These are phyloP conservation scores for Stachybotrys elegans DNA, from an alignment of 2,329 filamentous ascomycete species.

Conservation along the genomic window DNA sequence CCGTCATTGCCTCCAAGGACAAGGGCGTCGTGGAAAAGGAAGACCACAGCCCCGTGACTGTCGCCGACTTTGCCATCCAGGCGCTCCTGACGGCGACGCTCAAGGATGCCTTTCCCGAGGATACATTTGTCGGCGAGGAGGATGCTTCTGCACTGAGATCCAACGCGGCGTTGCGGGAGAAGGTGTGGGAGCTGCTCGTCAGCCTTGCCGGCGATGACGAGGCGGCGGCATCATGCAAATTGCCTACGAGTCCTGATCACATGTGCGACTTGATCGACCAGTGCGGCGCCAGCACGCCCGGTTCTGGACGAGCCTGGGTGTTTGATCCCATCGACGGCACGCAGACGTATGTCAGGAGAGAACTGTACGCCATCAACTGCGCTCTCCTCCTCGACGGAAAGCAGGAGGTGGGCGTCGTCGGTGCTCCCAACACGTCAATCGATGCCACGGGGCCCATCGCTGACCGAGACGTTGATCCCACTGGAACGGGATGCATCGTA, in stretches of 20 bases:
- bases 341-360: slow-evolving; percentile 47
- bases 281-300: slow-evolving; percentile 37
- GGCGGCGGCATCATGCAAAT: slow-evolving; percentile 17
- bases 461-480: slow-evolving; percentile 39
- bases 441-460: slow-evolving; percentile 31
- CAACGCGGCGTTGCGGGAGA: slow-evolving; percentile 35
- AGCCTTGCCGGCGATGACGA: slow-evolving; percentile 20
- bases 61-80: slow-evolving; percentile 56
- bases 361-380: slow-evolving; percentile 55
- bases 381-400: slow-evolving; percentile 44
- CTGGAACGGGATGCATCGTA: slow-evolving; percentile 41
- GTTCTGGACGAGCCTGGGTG: slow-evolving; percentile 44
- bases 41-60: slow-evolving; percentile 52
- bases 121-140: slow-evolving; percentile 52
- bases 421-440: slow-evolving; percentile 38
- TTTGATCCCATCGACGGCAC: slow-evolving; percentile 60
- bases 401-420: slow-evolving; percentile 46
- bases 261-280: slow-evolving; percentile 51
- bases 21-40: slow-evolving; percentile 48
- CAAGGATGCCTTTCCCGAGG: slow-evolving; percentile 43
- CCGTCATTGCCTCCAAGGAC: slow-evolving; percentile 40
- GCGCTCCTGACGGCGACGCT: slow-evolving; percentile 48
- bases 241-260: slow-evolving; percentile 34
- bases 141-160: slow-evolving; percentile 40
- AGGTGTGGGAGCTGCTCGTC: slow-evolving; percentile 43